Conservation (phyloP, 1,284 basidiomycete genomes). For the Microbotryum silenes-acaulis region DNA sequence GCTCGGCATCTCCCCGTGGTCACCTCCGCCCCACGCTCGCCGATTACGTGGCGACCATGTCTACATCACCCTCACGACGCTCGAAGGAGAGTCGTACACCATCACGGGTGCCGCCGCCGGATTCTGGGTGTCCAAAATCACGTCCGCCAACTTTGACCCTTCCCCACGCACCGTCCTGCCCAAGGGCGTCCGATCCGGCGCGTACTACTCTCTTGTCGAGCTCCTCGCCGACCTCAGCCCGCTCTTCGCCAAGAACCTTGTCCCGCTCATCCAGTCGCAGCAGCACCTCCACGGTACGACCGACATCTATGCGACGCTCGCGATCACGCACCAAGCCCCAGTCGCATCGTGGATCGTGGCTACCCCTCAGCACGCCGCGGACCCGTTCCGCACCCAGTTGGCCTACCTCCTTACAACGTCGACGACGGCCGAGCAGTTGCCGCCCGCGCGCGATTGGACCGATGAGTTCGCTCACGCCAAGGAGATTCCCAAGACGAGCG, state of each 20-base stretch:
- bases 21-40: slow-evolving; percentile 50
- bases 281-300: slow-evolving; percentile 28
- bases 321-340: slow-evolving; percentile 49
- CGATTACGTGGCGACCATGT: slow-evolving; percentile 49
- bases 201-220: slow-evolving; percentile 49
- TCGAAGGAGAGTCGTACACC: slow-evolving; percentile 51
- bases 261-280: slow-evolving; percentile 37
- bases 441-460: slow-evolving; percentile 53
- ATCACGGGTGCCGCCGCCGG: slow-evolving; percentile 49
- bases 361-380: slow-evolving; percentile 39
- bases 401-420: slow-evolving; percentile 47
- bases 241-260: slow-evolving; percentile 40
- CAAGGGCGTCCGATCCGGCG: slow-evolving; percentile 31
- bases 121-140: slow-evolving; percentile 50
- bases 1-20: slow-evolving; percentile 52
- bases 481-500: slow-evolving; percentile 47
- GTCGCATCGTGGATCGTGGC: slow-evolving; percentile 49
- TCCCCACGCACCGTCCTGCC: slow-evolving; percentile 39
- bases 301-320: slow-evolving; percentile 42
- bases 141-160: slow-evolving; percentile 43
- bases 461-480: slow-evolving; percentile 52
- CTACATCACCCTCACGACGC: slow-evolving; percentile 49
- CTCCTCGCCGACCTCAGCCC: slow-evolving; percentile 47
- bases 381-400: slow-evolving; percentile 49
- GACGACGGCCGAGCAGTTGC: slow-evolving; percentile 45